These are phyloP conservation scores for Stramenopiles sp. DNA, from an alignment of 352 stramenopile genomes.

Conservation along the genomic window DNA sequence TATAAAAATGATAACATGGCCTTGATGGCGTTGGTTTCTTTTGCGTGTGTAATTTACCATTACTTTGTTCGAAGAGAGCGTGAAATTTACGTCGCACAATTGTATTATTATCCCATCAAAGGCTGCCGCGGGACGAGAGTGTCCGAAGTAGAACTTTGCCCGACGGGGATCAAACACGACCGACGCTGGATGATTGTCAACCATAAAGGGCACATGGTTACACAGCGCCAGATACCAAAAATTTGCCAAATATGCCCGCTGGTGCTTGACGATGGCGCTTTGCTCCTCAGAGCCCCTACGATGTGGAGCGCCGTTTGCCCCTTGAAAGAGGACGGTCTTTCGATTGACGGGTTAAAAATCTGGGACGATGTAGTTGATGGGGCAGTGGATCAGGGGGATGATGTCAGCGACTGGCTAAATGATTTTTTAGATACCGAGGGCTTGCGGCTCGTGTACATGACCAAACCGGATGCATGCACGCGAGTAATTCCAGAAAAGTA, in stretches of 20 bases:
- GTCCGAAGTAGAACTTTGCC: not conserved
- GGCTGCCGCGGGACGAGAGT: not conserved
- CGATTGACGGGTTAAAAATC: not conserved
- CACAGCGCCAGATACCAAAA: constrained; percentile 1
- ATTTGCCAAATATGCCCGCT: not conserved
- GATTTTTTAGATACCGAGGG: constrained; percentile 5
- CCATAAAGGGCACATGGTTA: not conserved
- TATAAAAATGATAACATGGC: too few relatives aligned
- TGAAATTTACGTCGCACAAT: not conserved
- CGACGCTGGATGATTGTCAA: constrained; percentile 6
- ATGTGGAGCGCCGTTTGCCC: not conserved
- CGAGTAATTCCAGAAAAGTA: not conserved
- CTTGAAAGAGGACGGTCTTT: not conserved
- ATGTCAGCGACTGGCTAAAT: not conserved
- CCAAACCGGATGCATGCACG: not conserved
- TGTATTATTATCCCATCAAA: constrained; percentile 12
- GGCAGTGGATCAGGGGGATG: not conserved
- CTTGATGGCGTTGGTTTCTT: too few relatives aligned
- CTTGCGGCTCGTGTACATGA: not conserved
- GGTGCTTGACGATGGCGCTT: not conserved
- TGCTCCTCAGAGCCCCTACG: not conserved
- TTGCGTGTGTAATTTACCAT: too few relatives aligned
- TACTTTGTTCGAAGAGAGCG: too few relatives aligned
- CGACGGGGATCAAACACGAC: constrained; percentile 8
- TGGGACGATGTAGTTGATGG: constrained; percentile 5